phyloP scores from a whole-genome alignment of 768 basidiomycete species.

The Tricholoma sp. region DNA sequence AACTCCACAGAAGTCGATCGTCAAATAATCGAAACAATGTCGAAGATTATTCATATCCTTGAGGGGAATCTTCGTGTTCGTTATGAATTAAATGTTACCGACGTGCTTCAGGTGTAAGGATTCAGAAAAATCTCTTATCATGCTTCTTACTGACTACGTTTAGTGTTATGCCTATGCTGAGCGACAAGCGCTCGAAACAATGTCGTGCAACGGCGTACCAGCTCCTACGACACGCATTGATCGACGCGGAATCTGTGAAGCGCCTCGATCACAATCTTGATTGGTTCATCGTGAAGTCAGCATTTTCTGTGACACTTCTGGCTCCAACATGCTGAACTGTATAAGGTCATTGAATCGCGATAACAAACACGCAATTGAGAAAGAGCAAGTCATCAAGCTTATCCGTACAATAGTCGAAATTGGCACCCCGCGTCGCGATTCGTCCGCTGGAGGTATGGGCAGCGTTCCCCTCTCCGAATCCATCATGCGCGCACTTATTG shows the following conservation, averaged over 20 bases:
- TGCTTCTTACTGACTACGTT: not conserved
- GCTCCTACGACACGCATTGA: constrained; percentile 70
- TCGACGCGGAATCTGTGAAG: constrained; percentile 68
- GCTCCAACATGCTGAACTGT: constrained; percentile 2
- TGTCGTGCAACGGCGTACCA: constrained; percentile 82
- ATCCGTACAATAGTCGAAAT: constrained; percentile 79
- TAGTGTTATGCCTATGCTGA: constrained; percentile 74
- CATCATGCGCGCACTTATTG: constrained; percentile 84
- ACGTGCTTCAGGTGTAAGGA: constrained; percentile 72
- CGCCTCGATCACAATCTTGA: constrained; percentile 59
- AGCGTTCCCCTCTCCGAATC: constrained; percentile 63
- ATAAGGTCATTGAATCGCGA: constrained; percentile 79
- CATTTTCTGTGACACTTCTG: not conserved
- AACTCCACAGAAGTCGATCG: constrained; percentile 42
- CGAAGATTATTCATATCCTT: constrained; percentile 57
- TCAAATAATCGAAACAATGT: constrained; percentile 60
- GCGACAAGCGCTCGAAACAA: constrained; percentile 68
- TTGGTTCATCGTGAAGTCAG: constrained; percentile 87
- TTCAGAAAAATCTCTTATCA: not conserved
- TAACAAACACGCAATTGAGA: constrained; percentile 75
- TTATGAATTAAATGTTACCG: constrained; percentile 64
- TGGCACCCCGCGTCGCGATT: constrained; percentile 52
- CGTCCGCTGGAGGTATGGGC: constrained; percentile 37
- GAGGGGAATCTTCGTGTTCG: constrained; percentile 70
- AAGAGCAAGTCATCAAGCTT: constrained; percentile 89